These are phyloP conservation scores for Acacia confusa DNA, from an alignment of 306 rosid species.

Conservation along the genomic window DNA sequence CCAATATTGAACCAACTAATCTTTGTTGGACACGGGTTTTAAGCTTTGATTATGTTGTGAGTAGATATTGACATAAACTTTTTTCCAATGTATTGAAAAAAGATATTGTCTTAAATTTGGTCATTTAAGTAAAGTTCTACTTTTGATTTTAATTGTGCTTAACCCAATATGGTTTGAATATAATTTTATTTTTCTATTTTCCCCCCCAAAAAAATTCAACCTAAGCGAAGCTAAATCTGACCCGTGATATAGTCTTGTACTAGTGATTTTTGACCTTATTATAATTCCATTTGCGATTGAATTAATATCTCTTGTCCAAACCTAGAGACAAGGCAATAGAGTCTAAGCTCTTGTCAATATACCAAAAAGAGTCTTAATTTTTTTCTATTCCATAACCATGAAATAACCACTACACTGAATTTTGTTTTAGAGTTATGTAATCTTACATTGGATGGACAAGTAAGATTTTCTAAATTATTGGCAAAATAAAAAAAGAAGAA, in stretches of 20 bases:
- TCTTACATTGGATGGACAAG: conserved; percentile 34
- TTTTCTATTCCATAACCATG: conserved; percentile 25
- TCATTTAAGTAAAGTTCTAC: not conserved
- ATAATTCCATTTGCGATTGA: not conserved
- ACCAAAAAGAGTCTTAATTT: too few relatives aligned
- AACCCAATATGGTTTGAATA: not conserved
- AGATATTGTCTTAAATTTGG: not conserved
- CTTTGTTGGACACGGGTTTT: not conserved
- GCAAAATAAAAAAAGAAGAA: not conserved
- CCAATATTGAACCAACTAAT: not conserved
- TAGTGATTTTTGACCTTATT: not conserved
- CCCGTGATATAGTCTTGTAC: not conserved
- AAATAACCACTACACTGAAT: conserved; percentile 1
- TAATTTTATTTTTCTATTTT: not conserved
- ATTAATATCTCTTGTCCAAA: conserved; percentile 18
- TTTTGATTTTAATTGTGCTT: not conserved
- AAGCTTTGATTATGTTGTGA: not conserved
- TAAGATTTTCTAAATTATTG: conserved; percentile 1
- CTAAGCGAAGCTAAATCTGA: not conserved
- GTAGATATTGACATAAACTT: not conserved
- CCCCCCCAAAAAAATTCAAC: not conserved
- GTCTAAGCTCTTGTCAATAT: too few relatives aligned
- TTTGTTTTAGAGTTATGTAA: not conserved
- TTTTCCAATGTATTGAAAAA: not conserved
- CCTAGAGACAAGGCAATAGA: conserved; percentile 13